These are phyloP conservation scores for Neoboletus magnificus DNA, from an alignment of 768 basidiomycete species.

Conservation along the genomic window DNA sequence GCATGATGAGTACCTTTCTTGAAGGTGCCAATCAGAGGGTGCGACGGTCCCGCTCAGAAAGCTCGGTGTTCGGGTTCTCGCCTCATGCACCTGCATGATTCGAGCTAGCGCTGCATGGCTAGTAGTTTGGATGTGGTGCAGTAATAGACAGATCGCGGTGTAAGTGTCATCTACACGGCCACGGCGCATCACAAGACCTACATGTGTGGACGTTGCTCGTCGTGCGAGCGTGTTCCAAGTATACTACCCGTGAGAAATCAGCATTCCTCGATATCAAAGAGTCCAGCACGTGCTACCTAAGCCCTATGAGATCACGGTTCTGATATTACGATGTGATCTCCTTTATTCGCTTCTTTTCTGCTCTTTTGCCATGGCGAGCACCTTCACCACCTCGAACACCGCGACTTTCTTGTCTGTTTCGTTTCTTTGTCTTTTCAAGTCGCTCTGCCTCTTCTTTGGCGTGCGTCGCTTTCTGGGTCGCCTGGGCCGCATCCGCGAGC, in stretches of 20 bases:
- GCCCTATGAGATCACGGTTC: background rate
- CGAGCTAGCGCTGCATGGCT: too few species aligned
- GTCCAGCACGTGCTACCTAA: background rate
- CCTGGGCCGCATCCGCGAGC: slow-evolving; percentile 29
- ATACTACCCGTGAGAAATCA: background rate
- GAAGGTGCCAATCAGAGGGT: too few species aligned
- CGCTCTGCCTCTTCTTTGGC: slow-evolving; percentile 27
- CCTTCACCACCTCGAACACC: slow-evolving; percentile 8
- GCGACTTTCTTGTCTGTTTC: slow-evolving; percentile 25
- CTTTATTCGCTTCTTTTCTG: slow-evolving; percentile 15
- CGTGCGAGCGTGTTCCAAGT: slow-evolving; percentile 7
- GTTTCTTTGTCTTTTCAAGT: slow-evolving; percentile 30
- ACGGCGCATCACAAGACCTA: background rate
- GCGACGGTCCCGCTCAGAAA: too few species aligned
- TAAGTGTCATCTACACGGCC: background rate
- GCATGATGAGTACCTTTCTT: too few species aligned
- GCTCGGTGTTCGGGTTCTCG: too few species aligned
- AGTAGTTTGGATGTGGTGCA: too few species aligned
- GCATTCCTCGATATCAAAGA: background rate
- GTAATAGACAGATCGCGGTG: too few species aligned
- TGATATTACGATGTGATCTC: slow-evolving; percentile 4
- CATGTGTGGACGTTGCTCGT: background rate
- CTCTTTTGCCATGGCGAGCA: slow-evolving; percentile 5
- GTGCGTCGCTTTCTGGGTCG: slow-evolving; percentile 21
- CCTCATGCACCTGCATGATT: too few species aligned